Evolutionary conservation across 495 filamentous ascomycete species (phyloP).

Genomic region (Lophiotrema nucula): DNA sequence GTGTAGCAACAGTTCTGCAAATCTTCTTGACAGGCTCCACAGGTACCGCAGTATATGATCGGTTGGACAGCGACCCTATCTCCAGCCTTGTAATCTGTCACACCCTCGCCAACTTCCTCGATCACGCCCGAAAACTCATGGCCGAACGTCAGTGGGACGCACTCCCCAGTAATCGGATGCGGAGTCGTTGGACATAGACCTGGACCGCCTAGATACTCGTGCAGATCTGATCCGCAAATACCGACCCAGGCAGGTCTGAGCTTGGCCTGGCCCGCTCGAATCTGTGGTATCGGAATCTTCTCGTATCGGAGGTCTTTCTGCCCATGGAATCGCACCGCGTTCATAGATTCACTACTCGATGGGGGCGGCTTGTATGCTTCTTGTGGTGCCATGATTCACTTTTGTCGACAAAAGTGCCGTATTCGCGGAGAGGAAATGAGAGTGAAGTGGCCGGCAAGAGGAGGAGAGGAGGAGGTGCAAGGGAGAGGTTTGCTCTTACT

Average conservation of each 20-base stretch:
- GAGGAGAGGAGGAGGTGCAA: no score
- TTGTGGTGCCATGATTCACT: slow-evolving; percentile 16
- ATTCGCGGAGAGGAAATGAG: background rate
- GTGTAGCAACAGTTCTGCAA: slow-evolving; percentile 57
- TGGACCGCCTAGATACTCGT: slow-evolving; percentile 60
- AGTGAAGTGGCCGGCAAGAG: background rate
- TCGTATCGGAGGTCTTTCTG: slow-evolving; percentile 42
- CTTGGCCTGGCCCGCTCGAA: slow-evolving; percentile 41
- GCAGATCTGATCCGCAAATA: slow-evolving; percentile 61
- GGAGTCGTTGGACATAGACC: slow-evolving; percentile 55
- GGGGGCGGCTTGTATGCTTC: slow-evolving; percentile 31
- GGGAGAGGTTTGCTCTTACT: no score
- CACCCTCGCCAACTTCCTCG: slow-evolving; percentile 56
- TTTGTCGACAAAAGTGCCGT: background rate
- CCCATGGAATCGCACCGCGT: slow-evolving; percentile 44
- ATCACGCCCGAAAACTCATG: slow-evolving; percentile 63
- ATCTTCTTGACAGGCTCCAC: slow-evolving; percentile 52
- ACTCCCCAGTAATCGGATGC: slow-evolving; percentile 58
- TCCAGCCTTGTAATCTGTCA: slow-evolving; percentile 52
- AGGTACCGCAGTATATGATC: slow-evolving; percentile 59
- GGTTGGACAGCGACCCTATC: slow-evolving; percentile 59
- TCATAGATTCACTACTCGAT: slow-evolving; percentile 35
- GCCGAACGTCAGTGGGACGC: slow-evolving; percentile 58
- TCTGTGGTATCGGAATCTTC: slow-evolving; percentile 39
- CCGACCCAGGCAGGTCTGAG: slow-evolving; percentile 57